Evolutionary conservation across 345 rosid genomes (phyloP), one percentile per base, ranked within the genome.

Genomic region (Trapa incisa): DNA sequence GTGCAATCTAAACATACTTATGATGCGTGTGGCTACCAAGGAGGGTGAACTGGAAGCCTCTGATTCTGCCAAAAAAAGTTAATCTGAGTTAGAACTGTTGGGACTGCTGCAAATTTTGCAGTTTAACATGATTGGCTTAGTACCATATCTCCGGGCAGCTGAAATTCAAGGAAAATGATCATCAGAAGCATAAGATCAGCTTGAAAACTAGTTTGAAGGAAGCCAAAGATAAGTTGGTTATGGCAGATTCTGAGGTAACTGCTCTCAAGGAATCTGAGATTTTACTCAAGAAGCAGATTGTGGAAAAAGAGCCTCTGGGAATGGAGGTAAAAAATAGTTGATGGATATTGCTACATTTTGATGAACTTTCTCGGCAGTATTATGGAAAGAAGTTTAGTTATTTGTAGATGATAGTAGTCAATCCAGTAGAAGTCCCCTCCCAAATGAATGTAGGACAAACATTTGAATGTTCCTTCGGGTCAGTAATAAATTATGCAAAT

Each of bases 41-140:
- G 99, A 91, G 76, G 71, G 71, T 67, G 95, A 91, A 47, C 79
- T 94, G 52, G 99, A 91, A 70, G 76, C 83, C 13, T 77, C 79
- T 73, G 79, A 81, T 64, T 67, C 77, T 32, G 76, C 64, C 15
- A 70, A 76, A 68, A 54, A 65, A 37, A 45, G 71, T 53, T 58
- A 10, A 1, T 58, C 35, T 58, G 63, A 58, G 37, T 58, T 58
- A 33, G 29, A 22, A 22, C 29, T 22, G 35, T 33, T 35, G 63
- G 9, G 11, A 35, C 29, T 22, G 29, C 29, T 22, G 29, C 29
- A 58, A 16, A 38, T 38, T 32, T 10, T 58, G 37, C 15, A 84
- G 80, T 87, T 91, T 67, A 87, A 77, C 71, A 47, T 85, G 82
- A 94, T 80, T 72, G 83, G 84, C 67, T 81, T 87, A 63, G 56